These are phyloP conservation scores for Pyrenophora seminiperda DNA, from an alignment of 2,329 filamentous ascomycete species.

Conservation along the genomic window DNA sequence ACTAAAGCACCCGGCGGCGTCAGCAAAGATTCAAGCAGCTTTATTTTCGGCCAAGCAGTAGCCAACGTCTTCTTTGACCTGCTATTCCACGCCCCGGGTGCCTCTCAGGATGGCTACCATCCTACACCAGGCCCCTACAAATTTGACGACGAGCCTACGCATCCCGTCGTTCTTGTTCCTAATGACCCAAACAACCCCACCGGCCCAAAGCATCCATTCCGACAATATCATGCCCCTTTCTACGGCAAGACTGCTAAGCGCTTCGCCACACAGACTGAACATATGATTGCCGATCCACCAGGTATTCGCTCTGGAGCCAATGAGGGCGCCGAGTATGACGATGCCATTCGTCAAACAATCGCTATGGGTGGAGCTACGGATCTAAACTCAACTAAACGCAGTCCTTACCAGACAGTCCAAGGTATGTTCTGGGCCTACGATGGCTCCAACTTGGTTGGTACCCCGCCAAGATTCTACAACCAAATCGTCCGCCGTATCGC, in stretches of 20 bases:
- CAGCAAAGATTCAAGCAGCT: slow-evolving; percentile 23
- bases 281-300: slow-evolving; percentile 19
- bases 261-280: slow-evolving; percentile 23
- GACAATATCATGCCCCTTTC: slow-evolving; percentile 28
- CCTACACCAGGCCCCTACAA: slow-evolving; percentile 25
- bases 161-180: slow-evolving; percentile 29
- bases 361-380: slow-evolving; percentile 18
- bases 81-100: slow-evolving; percentile 20
- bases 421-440: slow-evolving; percentile 24
- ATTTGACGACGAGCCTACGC: slow-evolving; percentile 34
- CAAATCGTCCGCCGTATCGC: slow-evolving; percentile 33
- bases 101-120: slow-evolving; percentile 18
- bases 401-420: slow-evolving; percentile 15
- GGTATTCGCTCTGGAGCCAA: slow-evolving; percentile 11
- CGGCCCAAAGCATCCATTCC: slow-evolving; percentile 22
- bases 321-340: slow-evolving; percentile 19
- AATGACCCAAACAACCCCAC: slow-evolving; percentile 29
- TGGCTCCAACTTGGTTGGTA: slow-evolving; percentile 29
- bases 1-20: slow-evolving; percentile 11
- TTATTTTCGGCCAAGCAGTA: slow-evolving; percentile 28
- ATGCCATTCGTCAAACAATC: slow-evolving; percentile 10
- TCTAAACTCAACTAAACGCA: slow-evolving; percentile 21
- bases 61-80: slow-evolving; percentile 24
- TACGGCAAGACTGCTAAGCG: slow-evolving; percentile 32
- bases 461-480: slow-evolving; percentile 22